Conservation (phyloP, 768 basidiomycete genomes). For the Tubosaeta sp. region DNA sequence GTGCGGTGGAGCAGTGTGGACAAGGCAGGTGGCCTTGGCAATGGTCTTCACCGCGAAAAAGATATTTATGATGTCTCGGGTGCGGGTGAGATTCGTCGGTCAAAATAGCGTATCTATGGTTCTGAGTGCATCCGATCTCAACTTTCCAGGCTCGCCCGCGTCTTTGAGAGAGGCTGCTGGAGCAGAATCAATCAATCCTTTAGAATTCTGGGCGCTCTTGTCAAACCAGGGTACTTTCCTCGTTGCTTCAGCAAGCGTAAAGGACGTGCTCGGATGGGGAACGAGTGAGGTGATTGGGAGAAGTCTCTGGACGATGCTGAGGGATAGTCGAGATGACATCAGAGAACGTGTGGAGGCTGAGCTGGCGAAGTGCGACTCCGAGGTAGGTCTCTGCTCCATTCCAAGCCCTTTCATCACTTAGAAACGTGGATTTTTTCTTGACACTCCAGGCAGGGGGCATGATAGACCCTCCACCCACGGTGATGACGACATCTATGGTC, state of each 20-base stretch:
- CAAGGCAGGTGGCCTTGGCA: slow-evolving; percentile 38
- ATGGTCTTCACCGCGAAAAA: not conserved
- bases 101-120: not conserved
- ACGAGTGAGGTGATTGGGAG: slow-evolving; percentile 50
- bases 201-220: slow-evolving; percentile 54
- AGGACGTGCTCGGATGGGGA: slow-evolving; percentile 65
- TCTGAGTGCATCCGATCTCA: not conserved
- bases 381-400: slow-evolving; percentile 11
- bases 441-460: not conserved
- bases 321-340: slow-evolving; percentile 14
- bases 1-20: slow-evolving; percentile 59
- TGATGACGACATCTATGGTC: slow-evolving; percentile 31
- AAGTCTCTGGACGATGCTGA: slow-evolving; percentile 37
- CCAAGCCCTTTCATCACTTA: not conserved
- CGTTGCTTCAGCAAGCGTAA: slow-evolving; percentile 45
- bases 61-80: not conserved
- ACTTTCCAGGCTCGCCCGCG: slow-evolving; percentile 4
- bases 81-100: slow-evolving; percentile 6
- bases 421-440: not conserved
- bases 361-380: slow-evolving; percentile 18
- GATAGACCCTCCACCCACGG: slow-evolving; percentile 15
- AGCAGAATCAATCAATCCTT: slow-evolving; percentile 4
- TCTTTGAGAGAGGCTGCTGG: not conserved
- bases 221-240: slow-evolving; percentile 45
- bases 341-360: slow-evolving; percentile 26